phyloP scores from a whole-genome alignment of 2,329 filamentous ascomycete genomes.

The Diaporthe sp. region DNA sequence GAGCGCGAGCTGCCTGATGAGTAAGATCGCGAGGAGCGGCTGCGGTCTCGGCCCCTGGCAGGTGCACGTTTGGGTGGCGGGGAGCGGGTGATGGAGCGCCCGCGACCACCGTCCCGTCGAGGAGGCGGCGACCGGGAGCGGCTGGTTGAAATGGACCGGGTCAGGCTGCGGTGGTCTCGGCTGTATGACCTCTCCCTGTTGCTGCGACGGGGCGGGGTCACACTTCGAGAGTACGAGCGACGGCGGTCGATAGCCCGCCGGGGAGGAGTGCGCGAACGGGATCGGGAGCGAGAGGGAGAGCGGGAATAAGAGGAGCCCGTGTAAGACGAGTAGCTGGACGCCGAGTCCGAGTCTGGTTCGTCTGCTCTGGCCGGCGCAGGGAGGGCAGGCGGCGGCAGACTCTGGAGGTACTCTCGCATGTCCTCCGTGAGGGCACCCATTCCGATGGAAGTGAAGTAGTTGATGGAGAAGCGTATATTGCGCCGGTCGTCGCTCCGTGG shows the following conservation, averaged over 20 bases:
- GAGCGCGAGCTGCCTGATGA: slow-evolving; percentile 33
- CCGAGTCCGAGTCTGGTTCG: slow-evolving; percentile 76
- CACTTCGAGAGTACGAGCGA: slow-evolving; percentile 46
- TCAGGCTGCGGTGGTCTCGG: slow-evolving; percentile 42
- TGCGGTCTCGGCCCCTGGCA: slow-evolving; percentile 30
- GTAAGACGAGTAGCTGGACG: slow-evolving; percentile 84
- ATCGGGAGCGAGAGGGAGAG: slow-evolving; percentile 59
- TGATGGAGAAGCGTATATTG: slow-evolving; percentile 97
- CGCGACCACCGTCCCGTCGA: slow-evolving; percentile 29
- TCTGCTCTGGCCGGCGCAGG: slow-evolving; percentile 71
- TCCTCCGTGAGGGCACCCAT: slow-evolving; percentile 95
- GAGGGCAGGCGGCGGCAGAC: slow-evolving; percentile 85
- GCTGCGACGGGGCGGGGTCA: slow-evolving; percentile 41
- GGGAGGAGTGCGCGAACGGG: slow-evolving; percentile 55
- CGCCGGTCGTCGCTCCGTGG: slow-evolving; percentile 83
- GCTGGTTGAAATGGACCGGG: slow-evolving; percentile 50
- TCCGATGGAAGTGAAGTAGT: slow-evolving; percentile 98
- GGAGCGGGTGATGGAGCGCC: slow-evolving; percentile 33
- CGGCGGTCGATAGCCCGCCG: slow-evolving; percentile 49
- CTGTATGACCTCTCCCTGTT: slow-evolving; percentile 33
- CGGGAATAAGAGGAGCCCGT: slow-evolving; percentile 70
- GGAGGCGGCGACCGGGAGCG: slow-evolving; percentile 37
- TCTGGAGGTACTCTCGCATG: slow-evolving; percentile 91
- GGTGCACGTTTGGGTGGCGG: slow-evolving; percentile 24
- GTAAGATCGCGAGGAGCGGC: slow-evolving; percentile 32